Base-by-base conservation (phyloP, 2,329 filamentous ascomycete species). In the Davidsoniella australis region DNA sequence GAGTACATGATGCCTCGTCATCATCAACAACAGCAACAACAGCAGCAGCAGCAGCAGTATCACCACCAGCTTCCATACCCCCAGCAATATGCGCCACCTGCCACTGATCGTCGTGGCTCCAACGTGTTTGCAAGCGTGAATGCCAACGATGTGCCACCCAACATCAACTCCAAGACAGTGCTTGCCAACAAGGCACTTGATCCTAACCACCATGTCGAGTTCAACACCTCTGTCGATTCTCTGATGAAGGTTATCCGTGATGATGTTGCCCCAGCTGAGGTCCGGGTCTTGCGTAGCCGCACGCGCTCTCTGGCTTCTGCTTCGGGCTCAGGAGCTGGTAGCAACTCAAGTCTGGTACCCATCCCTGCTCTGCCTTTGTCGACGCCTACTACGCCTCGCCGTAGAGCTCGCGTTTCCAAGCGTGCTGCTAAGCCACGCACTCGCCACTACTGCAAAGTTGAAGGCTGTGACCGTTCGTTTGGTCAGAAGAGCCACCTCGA, bases 401-500 rank as follows among this genome's bases (percentile, higher is more conserved):
- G 26, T 33, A 33, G 29, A 33, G 29, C 29, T 12, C 29, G 29
- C 12, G 8, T 12, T 12, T 12, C 29, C 29, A 33, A 33, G 29
- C 29, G 41, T 20, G 41, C 18, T 7, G 18, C 16, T 10, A 54
- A 44, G 42, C 26, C 45, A 8, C 41, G 46, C 33, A 55, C 42
- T 3, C 46, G 49, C 17, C 48, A 89, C 61, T 66, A 74, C 16
- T 98, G 91, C 64, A 73, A 72, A 17, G 71, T 86, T 38, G 73
- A 78, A 6, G 76, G 76, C 39, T 96, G 89, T 63, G 70, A 72
- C 57, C 93, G 91, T 68, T 78, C 74, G 54, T 96, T 95, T 63
- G 78, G 77, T 53, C 89, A 96, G 61, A 94, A 89, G 66, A 94
- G 88, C 1, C 89, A 96, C 58, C 72, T 95, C 9, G 83, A 91